These are phyloP conservation scores for Erodium texanum DNA, from an alignment of 441 rosid species.

Conservation along the genomic window DNA sequence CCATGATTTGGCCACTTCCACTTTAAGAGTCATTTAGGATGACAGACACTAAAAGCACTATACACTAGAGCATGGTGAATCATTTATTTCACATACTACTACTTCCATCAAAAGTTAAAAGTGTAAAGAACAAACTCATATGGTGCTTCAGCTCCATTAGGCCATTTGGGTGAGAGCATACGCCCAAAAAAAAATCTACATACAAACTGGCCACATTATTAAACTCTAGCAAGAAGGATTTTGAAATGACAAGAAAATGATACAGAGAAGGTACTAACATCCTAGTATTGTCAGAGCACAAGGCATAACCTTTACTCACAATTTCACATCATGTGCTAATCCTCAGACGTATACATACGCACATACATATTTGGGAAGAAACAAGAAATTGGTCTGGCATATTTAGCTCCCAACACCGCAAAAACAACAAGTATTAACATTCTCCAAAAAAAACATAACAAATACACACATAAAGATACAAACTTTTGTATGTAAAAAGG, in stretches of 20 bases:
- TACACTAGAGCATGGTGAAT: neutral
- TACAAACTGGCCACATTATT: neutral
- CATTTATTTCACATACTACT: neutral
- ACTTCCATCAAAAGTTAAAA: neutral
- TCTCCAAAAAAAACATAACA: no score
- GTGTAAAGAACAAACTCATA: neutral
- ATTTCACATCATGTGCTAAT: neutral
- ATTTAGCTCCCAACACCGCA: neutral
- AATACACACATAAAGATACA: neutral
- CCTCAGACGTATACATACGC: neutral
- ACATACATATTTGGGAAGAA: neutral
- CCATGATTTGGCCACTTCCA: neutral
- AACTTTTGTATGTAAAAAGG: neutral
- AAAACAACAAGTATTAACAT: neutral
- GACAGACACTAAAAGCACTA: neutral
- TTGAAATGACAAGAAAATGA: neutral
- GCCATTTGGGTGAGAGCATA: neutral
- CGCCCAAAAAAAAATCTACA: neutral
- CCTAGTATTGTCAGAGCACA: neutral
- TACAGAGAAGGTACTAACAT: neutral
- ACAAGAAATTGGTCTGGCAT: neutral
- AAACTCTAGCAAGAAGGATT: neutral
- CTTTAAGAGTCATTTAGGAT: no score
- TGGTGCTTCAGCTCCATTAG: neutral
- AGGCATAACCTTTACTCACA: neutral